These are phyloP conservation scores for Rhynchosporium agropyri DNA, from an alignment of 2,329 filamentous ascomycete genomes.

Conservation along the genomic window DNA sequence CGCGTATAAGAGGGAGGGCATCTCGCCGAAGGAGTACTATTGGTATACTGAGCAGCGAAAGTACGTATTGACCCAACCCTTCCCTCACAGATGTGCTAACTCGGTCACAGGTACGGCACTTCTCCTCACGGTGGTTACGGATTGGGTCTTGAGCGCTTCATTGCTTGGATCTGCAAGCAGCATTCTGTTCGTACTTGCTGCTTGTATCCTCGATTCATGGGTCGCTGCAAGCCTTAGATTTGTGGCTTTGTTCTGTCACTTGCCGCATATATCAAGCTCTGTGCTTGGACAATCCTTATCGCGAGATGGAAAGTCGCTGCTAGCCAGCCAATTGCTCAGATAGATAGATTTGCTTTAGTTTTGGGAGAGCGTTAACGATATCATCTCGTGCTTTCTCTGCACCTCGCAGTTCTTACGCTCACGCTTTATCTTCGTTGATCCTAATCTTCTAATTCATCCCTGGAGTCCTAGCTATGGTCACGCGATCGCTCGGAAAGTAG, in stretches of 20 bases:
- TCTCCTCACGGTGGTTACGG: constrained; percentile 84
- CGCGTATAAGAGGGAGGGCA: constrained; percentile 84
- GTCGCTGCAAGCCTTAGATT: constrained; percentile 72
- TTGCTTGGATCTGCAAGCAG: constrained; percentile 66
- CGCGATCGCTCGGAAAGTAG: too few species aligned
- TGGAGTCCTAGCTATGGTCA: too few species aligned
- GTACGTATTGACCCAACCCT: constrained; percentile 55
- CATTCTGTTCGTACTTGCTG: constrained; percentile 68
- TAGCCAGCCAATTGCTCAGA: neutral
- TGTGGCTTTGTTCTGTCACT: neutral
- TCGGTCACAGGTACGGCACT: constrained; percentile 71
- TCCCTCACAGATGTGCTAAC: constrained; percentile 1
- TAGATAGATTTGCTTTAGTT: constrained; percentile 8
- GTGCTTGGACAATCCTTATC: neutral
- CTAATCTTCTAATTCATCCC: too few species aligned
- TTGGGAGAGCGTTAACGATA: constrained; percentile 10
- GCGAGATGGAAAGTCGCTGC: neutral
- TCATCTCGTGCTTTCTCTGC: constrained; percentile 5
- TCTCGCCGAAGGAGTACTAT: constrained; percentile 85
- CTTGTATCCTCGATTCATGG: constrained; percentile 80
- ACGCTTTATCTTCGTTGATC: too few species aligned
- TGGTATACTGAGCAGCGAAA: constrained; percentile 97
- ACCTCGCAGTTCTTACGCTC: neutral
- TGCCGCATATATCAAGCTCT: neutral
- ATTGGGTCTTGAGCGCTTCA: constrained; percentile 80